Evolutionary conservation across 129 eudicot genomes (phyloP).

Genomic region (Flaveria ramosissima): DNA sequence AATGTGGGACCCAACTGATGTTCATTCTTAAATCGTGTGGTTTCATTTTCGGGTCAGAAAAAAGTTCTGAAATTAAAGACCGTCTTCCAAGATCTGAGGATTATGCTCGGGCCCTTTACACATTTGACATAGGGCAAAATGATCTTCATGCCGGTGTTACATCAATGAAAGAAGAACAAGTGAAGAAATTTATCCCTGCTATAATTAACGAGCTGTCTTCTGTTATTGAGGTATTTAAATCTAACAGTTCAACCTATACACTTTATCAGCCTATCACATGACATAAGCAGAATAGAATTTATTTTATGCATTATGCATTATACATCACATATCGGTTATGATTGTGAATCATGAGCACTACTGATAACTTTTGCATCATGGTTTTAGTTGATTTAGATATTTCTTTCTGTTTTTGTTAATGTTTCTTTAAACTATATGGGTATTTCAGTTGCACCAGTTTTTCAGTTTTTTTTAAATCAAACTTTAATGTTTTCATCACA

Average conservation of each 20-base stretch:
- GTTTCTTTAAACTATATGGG: background rate
- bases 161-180: constrained; percentile 48
- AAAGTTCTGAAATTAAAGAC: constrained; percentile 16
- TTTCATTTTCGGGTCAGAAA: constrained; percentile 22
- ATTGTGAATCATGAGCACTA: background rate
- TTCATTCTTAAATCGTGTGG: background rate
- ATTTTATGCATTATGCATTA: background rate
- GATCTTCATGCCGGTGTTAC: constrained; percentile 57
- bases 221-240: constrained; percentile 37
- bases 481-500: constrained; percentile 17
- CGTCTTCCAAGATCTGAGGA: constrained; percentile 51
- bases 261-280: background rate
- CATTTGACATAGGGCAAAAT: constrained; percentile 64
- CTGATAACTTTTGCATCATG: background rate
- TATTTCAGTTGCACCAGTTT: background rate
- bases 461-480: background rate
- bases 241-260: background rate
- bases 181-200: constrained; percentile 37
- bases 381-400: background rate
- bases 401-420: background rate
- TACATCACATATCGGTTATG: background rate
- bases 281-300: background rate
- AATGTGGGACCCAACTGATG: constrained; percentile 3
- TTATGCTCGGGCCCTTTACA: constrained; percentile 47
- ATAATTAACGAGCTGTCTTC: constrained; percentile 43